phyloP scores from a whole-genome alignment of 139 green algal species.

The Micromonas pusilla region DNA sequence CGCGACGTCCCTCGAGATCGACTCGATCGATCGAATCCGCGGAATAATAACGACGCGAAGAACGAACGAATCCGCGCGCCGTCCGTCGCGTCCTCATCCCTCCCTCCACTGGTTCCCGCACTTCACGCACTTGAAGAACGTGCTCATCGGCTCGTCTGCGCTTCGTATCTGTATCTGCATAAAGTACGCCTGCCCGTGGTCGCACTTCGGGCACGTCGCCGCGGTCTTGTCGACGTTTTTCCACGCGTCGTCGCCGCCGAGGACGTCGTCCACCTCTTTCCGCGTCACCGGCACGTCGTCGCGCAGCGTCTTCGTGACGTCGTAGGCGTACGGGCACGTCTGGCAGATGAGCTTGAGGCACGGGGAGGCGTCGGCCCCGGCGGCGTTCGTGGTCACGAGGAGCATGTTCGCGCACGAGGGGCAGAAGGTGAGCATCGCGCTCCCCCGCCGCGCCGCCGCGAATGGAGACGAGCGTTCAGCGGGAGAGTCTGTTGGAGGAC shows the following conservation, averaged over 20 bases:
- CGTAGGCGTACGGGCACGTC: constrained; percentile 8
- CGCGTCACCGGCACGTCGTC: constrained; percentile 6
- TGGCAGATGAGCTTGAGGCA: neutral
- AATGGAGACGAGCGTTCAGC: too few species aligned
- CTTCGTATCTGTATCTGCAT: constrained; percentile 88
- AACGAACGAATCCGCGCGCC: too few species aligned
- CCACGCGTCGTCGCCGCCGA: constrained; percentile 81
- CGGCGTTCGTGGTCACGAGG: neutral
- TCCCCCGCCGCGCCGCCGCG: too few species aligned
- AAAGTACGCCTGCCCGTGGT: constrained; percentile 75
- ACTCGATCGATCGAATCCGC: too few species aligned
- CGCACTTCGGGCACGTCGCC: constrained; percentile 70
- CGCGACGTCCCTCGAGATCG: too few species aligned
- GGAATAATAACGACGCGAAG: too few species aligned
- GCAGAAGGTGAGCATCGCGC: constrained; percentile 16
- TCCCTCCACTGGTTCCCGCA: constrained; percentile 69
- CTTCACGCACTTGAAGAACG: constrained; percentile 83
- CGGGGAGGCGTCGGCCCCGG: neutral
- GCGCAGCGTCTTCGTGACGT: neutral
- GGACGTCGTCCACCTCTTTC: constrained; percentile 84
- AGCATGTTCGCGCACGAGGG: constrained; percentile 15
- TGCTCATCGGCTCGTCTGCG: constrained; percentile 84
- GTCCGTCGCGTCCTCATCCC: constrained; percentile 41
- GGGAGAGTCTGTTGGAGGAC: too few species aligned
- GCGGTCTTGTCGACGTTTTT: constrained; percentile 75